A percentile compares a stretch with the other conserved stretches of the same genome.
phyloP scores from a whole-genome alignment of 345 rosid genomes.

The Draba incana region DNA sequence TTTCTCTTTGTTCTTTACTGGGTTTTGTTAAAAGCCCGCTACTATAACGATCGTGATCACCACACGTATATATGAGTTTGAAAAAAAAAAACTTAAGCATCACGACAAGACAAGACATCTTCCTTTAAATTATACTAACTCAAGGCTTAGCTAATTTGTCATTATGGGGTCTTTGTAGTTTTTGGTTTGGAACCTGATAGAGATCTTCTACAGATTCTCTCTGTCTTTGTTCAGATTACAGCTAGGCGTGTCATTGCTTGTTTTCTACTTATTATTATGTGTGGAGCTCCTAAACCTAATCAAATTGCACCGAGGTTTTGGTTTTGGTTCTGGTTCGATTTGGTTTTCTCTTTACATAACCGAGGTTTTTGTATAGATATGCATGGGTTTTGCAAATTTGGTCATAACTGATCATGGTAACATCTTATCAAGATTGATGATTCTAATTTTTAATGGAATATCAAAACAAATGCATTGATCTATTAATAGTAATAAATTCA shows the following conservation, averaged over 20 bases:
- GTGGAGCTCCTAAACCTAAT: slow-evolving; percentile 2
- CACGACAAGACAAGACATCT: slow-evolving; percentile 22
- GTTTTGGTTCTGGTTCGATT: slow-evolving; percentile 26
- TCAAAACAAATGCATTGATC: too few species aligned
- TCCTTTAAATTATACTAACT: slow-evolving; percentile 2
- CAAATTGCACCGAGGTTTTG: background rate
- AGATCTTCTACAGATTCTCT: slow-evolving; percentile 35
- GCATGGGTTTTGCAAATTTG: slow-evolving; percentile 12
- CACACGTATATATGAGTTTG: slow-evolving; percentile 20
- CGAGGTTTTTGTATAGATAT: background rate
- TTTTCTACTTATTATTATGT: background rate
- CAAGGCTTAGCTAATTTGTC: slow-evolving; percentile 31
- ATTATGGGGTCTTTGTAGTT: slow-evolving; percentile 23
- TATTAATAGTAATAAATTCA: too few species aligned
- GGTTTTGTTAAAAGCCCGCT: slow-evolving; percentile 26
- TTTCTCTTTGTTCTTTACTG: slow-evolving; percentile 6
- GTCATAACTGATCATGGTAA: too few species aligned
- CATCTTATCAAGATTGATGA: too few species aligned
- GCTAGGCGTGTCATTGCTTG: slow-evolving; percentile 15
- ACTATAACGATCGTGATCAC: slow-evolving; percentile 26
- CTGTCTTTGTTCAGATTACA: slow-evolving; percentile 22
- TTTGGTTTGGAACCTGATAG: slow-evolving; percentile 33
- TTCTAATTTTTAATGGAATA: too few species aligned
- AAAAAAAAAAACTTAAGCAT: slow-evolving; percentile 9
- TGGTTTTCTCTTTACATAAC: background rate